Evolutionary conservation across 2,329 filamentous ascomycete species (phyloP), one percentile per base, ranked within the genome.

Genomic region (Zasmidium cellare): DNA sequence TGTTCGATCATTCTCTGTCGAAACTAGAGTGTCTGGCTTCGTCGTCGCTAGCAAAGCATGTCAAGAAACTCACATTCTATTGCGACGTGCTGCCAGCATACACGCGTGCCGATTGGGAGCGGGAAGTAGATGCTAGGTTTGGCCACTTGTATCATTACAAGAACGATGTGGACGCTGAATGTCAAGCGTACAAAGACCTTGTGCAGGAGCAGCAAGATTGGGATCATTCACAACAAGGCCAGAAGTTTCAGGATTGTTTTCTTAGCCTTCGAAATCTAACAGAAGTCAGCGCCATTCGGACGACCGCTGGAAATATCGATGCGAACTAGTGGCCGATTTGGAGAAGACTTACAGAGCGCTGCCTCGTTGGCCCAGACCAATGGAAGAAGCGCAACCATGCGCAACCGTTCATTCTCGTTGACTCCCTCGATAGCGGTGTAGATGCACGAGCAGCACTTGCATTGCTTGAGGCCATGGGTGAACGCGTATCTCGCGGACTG

Each of bases 61-160:
- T 72, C 49, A 65, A 65, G 46, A 58, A 57, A 9, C 60, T 71
- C 48, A 66, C 65, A n/a, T 64, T 69, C 51, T 65, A 62, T 49
- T 58, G 58, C 5, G 67, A 72, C 44, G 56, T 69, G 12, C 25
- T 70, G 28, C 69, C 69, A 1, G 19, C 52, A 11, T 67, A 53
- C 35, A n/a, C 7, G 16, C 35, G 35, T 3, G 3, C 16, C n/a
- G 35, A 14, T 6, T 41, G 35, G 35, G 35, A 41, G 16, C 7
- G 35, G 16, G 35, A 41, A n/a, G 58, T 51, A 7, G 9, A 56
- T 44, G 53, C 48, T 49, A 35, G 58, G 41, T 20, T 60, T 16
- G 46, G 7, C 25, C n/a, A 53, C 47, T 22, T 45, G 44, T 9
- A 62, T 62, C 38, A 52, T 53, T 46, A 14, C 28, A 56, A 28